Percentiles rank a stretch among this genome's conserved stretches.
Evolutionary conservation across 345 rosid genomes (phyloP).

Genomic region (Eucalyptus albens): DNA sequence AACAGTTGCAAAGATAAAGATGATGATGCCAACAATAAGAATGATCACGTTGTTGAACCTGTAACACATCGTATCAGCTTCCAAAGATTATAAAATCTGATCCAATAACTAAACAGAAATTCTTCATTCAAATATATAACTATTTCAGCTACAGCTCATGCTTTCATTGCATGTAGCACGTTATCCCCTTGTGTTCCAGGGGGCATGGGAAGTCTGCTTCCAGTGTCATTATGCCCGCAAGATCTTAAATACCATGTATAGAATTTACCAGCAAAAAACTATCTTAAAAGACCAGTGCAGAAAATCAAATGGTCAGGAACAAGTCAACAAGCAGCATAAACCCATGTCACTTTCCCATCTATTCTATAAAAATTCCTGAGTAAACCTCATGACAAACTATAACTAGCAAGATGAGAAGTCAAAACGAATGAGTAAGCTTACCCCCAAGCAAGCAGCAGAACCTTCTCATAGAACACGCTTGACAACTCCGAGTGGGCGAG

Average conservation of each 20-base stretch:
- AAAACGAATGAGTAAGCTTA: constrained; percentile 13
- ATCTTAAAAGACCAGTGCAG: not conserved
- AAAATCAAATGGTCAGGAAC: not conserved
- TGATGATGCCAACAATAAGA: constrained; percentile 47
- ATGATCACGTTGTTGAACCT: constrained; percentile 77
- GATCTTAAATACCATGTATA: not conserved
- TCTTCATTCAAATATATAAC: not conserved
- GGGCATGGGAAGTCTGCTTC: not conserved
- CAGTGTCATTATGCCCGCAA: not conserved
- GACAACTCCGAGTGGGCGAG: constrained; percentile 97
- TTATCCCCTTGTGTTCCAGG: not conserved
- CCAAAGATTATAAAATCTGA: not conserved
- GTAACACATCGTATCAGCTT: not conserved
- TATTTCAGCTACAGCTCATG: not conserved
- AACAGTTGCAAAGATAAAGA: constrained; percentile 75
- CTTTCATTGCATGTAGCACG: not conserved
- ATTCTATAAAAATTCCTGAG: not conserved
- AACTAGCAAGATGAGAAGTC: not conserved
- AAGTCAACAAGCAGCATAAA: not conserved
- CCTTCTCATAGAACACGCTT: constrained; percentile 90
- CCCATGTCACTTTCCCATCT: not conserved
- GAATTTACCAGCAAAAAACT: not conserved
- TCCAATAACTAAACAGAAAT: not conserved
- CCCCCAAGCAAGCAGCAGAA: constrained; percentile 86
- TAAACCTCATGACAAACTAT: not conserved